These are phyloP conservation scores for Rhododendron simsii DNA, from an alignment of 148 eudicot genomes.

Conservation along the genomic window DNA sequence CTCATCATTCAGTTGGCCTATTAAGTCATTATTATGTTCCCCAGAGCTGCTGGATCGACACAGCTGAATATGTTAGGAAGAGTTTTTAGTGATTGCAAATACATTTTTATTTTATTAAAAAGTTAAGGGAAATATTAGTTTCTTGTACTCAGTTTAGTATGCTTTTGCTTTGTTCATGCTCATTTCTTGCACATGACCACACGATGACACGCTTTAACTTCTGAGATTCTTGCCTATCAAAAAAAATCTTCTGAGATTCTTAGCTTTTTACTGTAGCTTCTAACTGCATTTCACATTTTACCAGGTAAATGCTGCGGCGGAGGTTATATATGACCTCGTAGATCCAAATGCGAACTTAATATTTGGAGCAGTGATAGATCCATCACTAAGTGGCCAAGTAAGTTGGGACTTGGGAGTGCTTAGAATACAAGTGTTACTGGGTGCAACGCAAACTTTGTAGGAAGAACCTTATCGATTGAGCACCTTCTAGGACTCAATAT, in stretches of 20 bases:
- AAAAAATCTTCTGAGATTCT: background rate
- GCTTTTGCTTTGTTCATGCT: constrained; percentile 1
- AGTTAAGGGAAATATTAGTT: background rate
- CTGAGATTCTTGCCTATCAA: background rate
- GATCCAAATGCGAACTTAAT: constrained; percentile 97
- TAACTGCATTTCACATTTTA: background rate
- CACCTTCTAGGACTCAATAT: background rate
- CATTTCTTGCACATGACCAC: background rate
- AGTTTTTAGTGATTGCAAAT: background rate
- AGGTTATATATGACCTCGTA: constrained; percentile 95
- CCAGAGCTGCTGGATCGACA: background rate
- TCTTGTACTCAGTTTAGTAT: background rate
- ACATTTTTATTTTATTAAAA: background rate
- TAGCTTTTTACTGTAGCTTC: background rate
- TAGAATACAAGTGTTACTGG: background rate
- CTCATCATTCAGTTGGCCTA: background rate
- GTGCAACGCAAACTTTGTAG: background rate
- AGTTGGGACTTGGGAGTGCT: constrained; percentile 47
- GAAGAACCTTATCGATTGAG: background rate
- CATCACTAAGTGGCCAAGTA: constrained; percentile 89
- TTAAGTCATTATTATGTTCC: background rate
- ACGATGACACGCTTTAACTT: background rate
- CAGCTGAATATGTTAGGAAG: background rate
- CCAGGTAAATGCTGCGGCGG: constrained; percentile 99
- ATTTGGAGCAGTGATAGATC: constrained; percentile 97